These are phyloP conservation scores for Blastobotrys apis DNA, from an alignment of 1,139 yeast species.

Conservation along the genomic window DNA sequence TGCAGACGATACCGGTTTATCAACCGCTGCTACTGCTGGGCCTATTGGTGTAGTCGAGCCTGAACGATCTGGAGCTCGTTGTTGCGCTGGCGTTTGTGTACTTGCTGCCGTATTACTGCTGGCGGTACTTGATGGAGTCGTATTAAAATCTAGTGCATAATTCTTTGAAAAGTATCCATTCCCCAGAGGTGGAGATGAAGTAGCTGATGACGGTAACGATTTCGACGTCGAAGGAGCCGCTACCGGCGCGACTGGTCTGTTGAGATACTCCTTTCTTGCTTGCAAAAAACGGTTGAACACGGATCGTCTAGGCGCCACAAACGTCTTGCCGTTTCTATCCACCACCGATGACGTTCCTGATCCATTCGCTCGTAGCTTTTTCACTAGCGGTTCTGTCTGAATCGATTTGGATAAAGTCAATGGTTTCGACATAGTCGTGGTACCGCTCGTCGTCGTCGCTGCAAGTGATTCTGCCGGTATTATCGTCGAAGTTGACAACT, in stretches of 20 bases:
- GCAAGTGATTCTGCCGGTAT: background rate
- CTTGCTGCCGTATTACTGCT: background rate
- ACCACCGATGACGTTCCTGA: background rate
- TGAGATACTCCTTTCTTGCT: conserved; percentile 11
- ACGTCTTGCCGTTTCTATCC: background rate
- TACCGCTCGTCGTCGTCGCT: background rate
- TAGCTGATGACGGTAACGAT: background rate
- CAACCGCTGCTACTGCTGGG: background rate
- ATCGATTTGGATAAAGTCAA: background rate
- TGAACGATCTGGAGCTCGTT: background rate
- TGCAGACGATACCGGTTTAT: background rate
- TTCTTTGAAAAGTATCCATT: background rate
- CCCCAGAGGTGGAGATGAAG: background rate
- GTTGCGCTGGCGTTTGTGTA: background rate
- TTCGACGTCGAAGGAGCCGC: background rate
- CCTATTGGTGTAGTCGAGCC: conserved; percentile 7
- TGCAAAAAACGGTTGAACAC: conserved; percentile 11
- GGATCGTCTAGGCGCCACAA: background rate
- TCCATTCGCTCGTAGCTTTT: background rate
- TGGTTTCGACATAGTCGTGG: background rate
- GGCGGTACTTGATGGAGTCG: background rate
- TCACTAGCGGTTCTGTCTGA: conserved; percentile 11
- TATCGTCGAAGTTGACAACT: background rate
- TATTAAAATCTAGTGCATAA: background rate
- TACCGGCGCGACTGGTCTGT: background rate